Evolutionary conservation across 2,329 filamentous ascomycete species (phyloP).

Genomic region (Epichloe uncinata): DNA sequence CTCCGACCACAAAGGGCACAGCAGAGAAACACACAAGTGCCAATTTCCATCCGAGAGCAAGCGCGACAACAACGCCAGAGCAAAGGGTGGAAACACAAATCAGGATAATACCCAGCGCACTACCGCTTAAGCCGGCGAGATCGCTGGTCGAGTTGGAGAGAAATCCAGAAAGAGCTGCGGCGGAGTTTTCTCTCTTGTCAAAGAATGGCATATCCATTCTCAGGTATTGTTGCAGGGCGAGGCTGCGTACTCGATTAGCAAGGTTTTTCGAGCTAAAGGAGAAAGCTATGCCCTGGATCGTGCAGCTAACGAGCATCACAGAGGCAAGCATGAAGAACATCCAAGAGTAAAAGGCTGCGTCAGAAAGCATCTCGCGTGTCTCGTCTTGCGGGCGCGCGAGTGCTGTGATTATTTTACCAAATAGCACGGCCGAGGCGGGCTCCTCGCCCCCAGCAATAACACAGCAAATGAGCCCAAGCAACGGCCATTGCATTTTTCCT

Average conservation of each 20-base stretch:
- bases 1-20: slow-evolving; percentile 25
- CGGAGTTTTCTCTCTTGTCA: slow-evolving; percentile 19
- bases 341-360: slow-evolving; percentile 31
- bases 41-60: slow-evolving; percentile 30
- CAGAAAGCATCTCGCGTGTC: background rate
- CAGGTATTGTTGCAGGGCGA: background rate
- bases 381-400: background rate
- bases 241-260: slow-evolving; percentile 1
- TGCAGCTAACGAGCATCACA: slow-evolving; percentile 22
- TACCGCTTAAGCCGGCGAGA: slow-evolving; percentile 31
- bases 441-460: background rate
- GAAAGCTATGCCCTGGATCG: slow-evolving; percentile 4
- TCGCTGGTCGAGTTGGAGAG: slow-evolving; percentile 23
- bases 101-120: slow-evolving; percentile 20
- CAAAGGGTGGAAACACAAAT: slow-evolving; percentile 5
- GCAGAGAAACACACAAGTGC: slow-evolving; percentile 28
- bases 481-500: background rate
- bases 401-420: background rate
- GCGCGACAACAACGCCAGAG: slow-evolving; percentile 12
- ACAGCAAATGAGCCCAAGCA: background rate
- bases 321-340: slow-evolving; percentile 35
- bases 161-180: slow-evolving; percentile 19
- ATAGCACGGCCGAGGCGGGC: background rate
- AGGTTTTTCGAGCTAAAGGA: slow-evolving; percentile 6
- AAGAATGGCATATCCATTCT: slow-evolving; percentile 28